These are phyloP conservation scores for Colletotrichum australisinense DNA, from an alignment of 2,329 filamentous ascomycete genomes.

Conservation along the genomic window DNA sequence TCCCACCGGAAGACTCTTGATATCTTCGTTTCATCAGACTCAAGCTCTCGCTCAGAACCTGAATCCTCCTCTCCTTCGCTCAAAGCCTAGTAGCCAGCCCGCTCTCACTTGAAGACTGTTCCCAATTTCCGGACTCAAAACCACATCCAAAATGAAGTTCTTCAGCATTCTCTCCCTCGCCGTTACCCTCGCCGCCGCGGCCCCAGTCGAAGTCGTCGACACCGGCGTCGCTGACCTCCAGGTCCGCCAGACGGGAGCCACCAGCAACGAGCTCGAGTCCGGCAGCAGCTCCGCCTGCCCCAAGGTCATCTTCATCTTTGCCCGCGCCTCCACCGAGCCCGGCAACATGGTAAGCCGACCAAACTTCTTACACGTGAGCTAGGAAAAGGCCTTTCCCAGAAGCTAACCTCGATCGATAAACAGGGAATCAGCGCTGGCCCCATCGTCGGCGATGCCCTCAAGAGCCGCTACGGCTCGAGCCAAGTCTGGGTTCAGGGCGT, in stretches of 20 bases:
- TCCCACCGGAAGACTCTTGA: not conserved
- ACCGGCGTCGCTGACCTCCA: conserved; percentile 16
- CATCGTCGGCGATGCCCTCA: conserved; percentile 42
- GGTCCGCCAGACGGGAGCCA: conserved; percentile 37
- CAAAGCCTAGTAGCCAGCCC: conserved; percentile 8
- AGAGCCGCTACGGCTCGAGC: conserved; percentile 39
- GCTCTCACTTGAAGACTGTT: not conserved
- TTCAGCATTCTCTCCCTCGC: conserved; percentile 35
- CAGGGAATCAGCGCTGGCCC: conserved; percentile 46
- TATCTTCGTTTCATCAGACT: conserved; percentile 6
- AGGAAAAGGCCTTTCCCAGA: not conserved
- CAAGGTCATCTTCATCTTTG: conserved; percentile 51
- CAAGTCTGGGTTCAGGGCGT: conserved; percentile 58
- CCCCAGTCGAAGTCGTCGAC: conserved; percentile 28
- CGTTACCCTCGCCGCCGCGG: conserved; percentile 31
- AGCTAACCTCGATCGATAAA: not conserved
- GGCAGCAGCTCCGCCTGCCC: conserved; percentile 47
- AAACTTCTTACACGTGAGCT: not conserved
- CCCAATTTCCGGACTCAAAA: not conserved
- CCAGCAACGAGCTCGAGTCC: conserved; percentile 43
- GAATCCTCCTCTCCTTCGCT: conserved; percentile 17
- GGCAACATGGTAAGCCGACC: conserved; percentile 50
- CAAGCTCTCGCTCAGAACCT: conserved; percentile 22
- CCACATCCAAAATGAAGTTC: conserved; percentile 38
- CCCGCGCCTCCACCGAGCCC: conserved; percentile 51